Percentiles rank a stretch among this genome's conserved stretches.
Conservation (phyloP, 257 asterid genomes). For the Paulownia fortunei region DNA sequence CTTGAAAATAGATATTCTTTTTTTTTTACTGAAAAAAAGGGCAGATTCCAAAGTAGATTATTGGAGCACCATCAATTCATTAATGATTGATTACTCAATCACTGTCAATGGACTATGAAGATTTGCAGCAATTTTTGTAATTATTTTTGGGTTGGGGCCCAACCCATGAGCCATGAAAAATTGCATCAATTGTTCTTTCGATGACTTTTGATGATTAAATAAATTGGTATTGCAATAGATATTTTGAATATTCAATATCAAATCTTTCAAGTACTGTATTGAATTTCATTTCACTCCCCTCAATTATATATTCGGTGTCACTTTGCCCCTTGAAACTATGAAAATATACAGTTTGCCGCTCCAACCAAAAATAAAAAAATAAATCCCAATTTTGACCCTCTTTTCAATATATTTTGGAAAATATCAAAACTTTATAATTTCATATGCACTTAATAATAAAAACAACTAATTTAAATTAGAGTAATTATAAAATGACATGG, state of each 20-base stretch:
- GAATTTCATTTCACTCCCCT: no score
- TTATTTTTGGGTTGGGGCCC: not conserved
- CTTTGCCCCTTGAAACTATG: no score
- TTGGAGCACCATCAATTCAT: constrained; percentile 5
- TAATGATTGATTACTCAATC: constrained; percentile 19
- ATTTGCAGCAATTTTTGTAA: not conserved
- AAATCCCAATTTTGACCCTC: no score
- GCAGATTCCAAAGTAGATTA: constrained; percentile 17
- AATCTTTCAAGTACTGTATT: not conserved
- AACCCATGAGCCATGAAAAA: not conserved
- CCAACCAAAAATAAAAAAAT: no score
- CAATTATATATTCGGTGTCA: no score
- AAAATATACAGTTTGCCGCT: no score
- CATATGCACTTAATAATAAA: no score
- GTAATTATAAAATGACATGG: no score
- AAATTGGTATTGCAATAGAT: not conserved
- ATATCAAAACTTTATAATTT: no score
- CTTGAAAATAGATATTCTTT: not conserved
- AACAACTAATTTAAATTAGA: no score
- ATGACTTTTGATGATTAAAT: not conserved
- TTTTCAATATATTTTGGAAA: no score
- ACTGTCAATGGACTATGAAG: constrained; percentile 24
- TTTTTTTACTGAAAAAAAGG: not conserved
- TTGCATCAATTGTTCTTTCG: not conserved
- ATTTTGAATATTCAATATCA: not conserved